phyloP scores from a whole-genome alignment of 129 eudicot species.

The Ambrosia trifida region DNA sequence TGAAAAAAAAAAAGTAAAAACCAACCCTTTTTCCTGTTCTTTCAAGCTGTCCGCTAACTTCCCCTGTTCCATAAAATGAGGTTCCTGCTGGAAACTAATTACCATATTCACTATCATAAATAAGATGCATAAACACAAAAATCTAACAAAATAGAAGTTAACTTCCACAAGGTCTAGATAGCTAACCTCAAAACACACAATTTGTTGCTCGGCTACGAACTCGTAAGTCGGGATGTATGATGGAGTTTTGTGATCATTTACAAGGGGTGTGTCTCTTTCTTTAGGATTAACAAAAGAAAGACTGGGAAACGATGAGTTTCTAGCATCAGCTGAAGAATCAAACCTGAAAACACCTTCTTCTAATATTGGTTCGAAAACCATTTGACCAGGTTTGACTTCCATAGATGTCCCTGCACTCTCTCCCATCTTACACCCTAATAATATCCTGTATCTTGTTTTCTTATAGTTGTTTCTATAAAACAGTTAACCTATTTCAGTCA shows the following conservation, averaged over 20 bases:
- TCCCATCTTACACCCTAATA: slow-evolving; percentile 49
- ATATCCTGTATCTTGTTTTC: slow-evolving; percentile 32
- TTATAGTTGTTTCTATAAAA: slow-evolving; percentile 21
- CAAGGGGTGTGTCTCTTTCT: slow-evolving; percentile 62
- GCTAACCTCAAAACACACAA: slow-evolving; percentile 62
- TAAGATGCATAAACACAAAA: slow-evolving; percentile 11
- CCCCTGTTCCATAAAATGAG: slow-evolving; percentile 96
- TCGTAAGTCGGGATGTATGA: slow-evolving; percentile 70
- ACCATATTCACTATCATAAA: slow-evolving; percentile 18
- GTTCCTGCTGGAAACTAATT: slow-evolving; percentile 82
- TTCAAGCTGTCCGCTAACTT: slow-evolving; percentile 95
- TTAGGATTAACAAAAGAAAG: slow-evolving; percentile 67
- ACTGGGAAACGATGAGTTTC: slow-evolving; percentile 70
- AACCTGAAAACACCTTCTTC: slow-evolving; percentile 91
- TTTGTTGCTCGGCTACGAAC: slow-evolving; percentile 49
- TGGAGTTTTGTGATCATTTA: slow-evolving; percentile 46
- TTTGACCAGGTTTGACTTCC: slow-evolving; percentile 44
- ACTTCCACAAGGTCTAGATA: slow-evolving; percentile 2
- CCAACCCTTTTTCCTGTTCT: slow-evolving; percentile 93
- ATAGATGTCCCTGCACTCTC: slow-evolving; percentile 39
- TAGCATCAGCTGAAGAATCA: slow-evolving; percentile 78
- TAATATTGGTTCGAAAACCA: slow-evolving; percentile 75
- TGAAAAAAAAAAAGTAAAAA: neutral
- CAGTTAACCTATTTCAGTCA: neutral
- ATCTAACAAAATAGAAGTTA: neutral